Base-by-base conservation (phyloP, 1,284 basidiomycete genomes). In the Anthracocystis walkeri region DNA sequence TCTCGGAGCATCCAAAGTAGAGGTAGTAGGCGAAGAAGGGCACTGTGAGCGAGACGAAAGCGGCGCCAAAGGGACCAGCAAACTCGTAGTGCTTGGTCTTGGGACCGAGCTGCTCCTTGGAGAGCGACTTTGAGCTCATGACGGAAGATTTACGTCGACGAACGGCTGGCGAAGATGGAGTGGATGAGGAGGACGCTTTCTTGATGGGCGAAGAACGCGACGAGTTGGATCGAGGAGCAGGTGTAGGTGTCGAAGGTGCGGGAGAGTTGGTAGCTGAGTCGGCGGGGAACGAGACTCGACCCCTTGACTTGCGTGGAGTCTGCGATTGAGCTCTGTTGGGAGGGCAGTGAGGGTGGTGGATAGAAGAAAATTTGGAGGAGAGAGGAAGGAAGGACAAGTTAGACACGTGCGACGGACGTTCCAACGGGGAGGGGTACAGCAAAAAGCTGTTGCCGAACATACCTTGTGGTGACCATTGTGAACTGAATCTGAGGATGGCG, bases 1-100 rank as follows among this genome's bases (percentile, higher is more conserved):
- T 66, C 83, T 95, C 93, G 77, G 92, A 93, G 86, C 95, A 97
- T 20, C 89, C 90, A 86, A 92, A 95, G 87, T 90, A 95, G 69
- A 97, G 90, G 3, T 89, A 89, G 82, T 97, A 97, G 31, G 90
- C 88, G 72, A 90, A 87, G 75, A 90, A 78, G 1, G 95, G 95
- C 3, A 94, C 91, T 21, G 89, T 87, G 53, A 93, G 51, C 18
- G 91, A 90, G 81, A 97, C 89, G 69, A 90, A 87, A 45, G 91
- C 82, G 0, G 94, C 92, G 21, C 95, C 94, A 4, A 89, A 88
- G 3, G 93, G 93, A 0, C 95, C 95, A 61, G 93, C 86, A 85
- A 97, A 97, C 84, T 97, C 94, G 85, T 91, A 93, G 51, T 89
- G 86, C 0, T 87, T 90, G 21, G 87, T 87, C 52, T 78, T 80